Base-by-base conservation (phyloP, 768 basidiomycete genomes). In the Lactarius tabidus region DNA sequence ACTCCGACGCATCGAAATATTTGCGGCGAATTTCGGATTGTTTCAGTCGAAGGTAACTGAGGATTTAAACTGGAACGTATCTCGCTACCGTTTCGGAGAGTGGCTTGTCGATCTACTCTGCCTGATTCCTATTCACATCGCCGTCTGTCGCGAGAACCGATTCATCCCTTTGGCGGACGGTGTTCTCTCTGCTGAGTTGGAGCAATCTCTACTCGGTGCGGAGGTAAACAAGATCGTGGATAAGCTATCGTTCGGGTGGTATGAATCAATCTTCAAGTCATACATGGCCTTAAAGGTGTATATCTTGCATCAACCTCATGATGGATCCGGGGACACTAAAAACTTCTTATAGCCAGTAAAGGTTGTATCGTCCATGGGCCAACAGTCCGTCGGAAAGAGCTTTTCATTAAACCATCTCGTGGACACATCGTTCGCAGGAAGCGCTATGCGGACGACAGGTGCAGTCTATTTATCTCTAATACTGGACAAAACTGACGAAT, bases 301-400 rank as follows among this genome's bases (percentile, higher is more conserved):
- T 7, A 17, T 53, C 28, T 35, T 28, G 23, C 7, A 6, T 29
- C 29, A 5, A 7, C 0, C 17, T 2, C n/a, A 15, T 38, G 14
- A 15, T 38, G 14, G 3, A 15, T 38, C 5, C 10, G 38, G 14
- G 14, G 38, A 15, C 38, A 18, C 31, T 12, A 9, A 0, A 6
- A 43, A 41, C 53, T 57, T 28, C 51, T 28, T 33, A 20, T 43
- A 86, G 83, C 85, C 84, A 1, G 85, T 87, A 18, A 81, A 79
- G 67, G 86, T 87, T 3, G 85, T 87, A 1, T 85, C 85, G 0
- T 87, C 86, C 0, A 86, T 87, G 85, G 85, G 85, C 1, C 85
- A 86, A 71, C 86, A 87, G 68, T 86, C 84, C 0, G 86, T 87
- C 0, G 86, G 85, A 0, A 86, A 86, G 69, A 83, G 81, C 57